These are phyloP conservation scores for Pseudisothecium myosuroides DNA, from an alignment of 225 moss, liverwort and hornwort species.

Conservation along the genomic window DNA sequence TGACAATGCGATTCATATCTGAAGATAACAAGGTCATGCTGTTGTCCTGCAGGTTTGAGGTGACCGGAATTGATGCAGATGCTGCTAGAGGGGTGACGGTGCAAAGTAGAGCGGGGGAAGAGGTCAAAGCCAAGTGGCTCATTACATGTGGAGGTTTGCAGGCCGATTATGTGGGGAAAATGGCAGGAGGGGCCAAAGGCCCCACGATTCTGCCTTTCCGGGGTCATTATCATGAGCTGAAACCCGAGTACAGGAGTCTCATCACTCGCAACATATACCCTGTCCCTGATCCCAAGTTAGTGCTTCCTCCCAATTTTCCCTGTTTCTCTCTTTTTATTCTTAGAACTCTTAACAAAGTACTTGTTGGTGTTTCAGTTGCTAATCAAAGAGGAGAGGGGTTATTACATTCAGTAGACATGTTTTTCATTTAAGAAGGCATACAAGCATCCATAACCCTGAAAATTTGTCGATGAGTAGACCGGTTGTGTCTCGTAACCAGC, in stretches of 20 bases:
- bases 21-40: neutral
- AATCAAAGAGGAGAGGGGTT: neutral
- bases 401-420: too few species aligned
- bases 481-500: neutral
- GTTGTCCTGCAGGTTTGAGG: slow-evolving; percentile 38
- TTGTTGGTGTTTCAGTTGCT: neutral
- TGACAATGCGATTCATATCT: neutral
- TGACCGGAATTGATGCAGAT: slow-evolving; percentile 50
- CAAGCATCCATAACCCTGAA: neutral
- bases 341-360: neutral
- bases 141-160: slow-evolving; percentile 71
- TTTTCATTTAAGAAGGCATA: neutral
- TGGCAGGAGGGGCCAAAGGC: slow-evolving; percentile 67
- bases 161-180: slow-evolving; percentile 62
- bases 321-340: neutral
- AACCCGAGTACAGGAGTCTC: slow-evolving; percentile 55
- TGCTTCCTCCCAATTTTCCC: neutral
- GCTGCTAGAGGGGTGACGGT: slow-evolving; percentile 44
- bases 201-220: slow-evolving; percentile 75
- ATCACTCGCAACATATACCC: slow-evolving; percentile 84
- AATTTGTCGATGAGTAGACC: neutral
- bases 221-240: slow-evolving; percentile 68
- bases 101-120: slow-evolving; percentile 44
- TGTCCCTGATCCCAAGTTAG: slow-evolving; percentile 75
- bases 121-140: slow-evolving; percentile 69